Conservation (phyloP, 23 red algal species). For the Gracilariopsis chorda region DNA sequence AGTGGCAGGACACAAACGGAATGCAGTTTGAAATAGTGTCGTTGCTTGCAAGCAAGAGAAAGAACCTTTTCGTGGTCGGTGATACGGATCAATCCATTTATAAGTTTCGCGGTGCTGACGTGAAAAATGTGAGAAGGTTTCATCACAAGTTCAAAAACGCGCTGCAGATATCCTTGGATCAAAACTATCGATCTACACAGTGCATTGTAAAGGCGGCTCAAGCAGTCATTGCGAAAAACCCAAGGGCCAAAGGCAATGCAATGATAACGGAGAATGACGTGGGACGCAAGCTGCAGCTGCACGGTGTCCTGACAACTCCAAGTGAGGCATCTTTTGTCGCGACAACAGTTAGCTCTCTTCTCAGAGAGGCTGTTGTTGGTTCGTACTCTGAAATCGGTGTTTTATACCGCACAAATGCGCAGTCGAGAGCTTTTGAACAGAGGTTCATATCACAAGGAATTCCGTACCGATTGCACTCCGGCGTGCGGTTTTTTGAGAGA, state of each 20-base stretch:
- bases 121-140: slow-evolving; percentile 41
- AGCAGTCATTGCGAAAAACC: slow-evolving; percentile 60
- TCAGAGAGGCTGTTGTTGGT: not conserved
- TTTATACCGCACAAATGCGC: slow-evolving; percentile 83
- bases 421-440: slow-evolving; percentile 67
- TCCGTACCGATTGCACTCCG: slow-evolving; percentile 66
- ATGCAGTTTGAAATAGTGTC: slow-evolving; percentile 82
- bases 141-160: slow-evolving; percentile 29
- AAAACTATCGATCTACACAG: slow-evolving; percentile 73
- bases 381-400: slow-evolving; percentile 63
- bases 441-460: slow-evolving; percentile 47
- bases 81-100: slow-evolving; percentile 87
- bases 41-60: slow-evolving; percentile 21
- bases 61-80: slow-evolving; percentile 75
- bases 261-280: slow-evolving; percentile 53
- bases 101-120: slow-evolving; percentile 81
- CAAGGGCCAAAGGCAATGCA: not conserved
- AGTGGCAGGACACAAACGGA: slow-evolving; percentile 82
- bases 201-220: slow-evolving; percentile 53
- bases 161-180: slow-evolving; percentile 14
- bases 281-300: slow-evolving; percentile 39
- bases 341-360: not conserved
- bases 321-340: slow-evolving; percentile 34
- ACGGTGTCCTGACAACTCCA: not conserved
- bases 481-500: slow-evolving; percentile 77